Conservation (phyloP, 1,139 yeast genomes). For the Hemisphaericaspora subhashii region DNA sequence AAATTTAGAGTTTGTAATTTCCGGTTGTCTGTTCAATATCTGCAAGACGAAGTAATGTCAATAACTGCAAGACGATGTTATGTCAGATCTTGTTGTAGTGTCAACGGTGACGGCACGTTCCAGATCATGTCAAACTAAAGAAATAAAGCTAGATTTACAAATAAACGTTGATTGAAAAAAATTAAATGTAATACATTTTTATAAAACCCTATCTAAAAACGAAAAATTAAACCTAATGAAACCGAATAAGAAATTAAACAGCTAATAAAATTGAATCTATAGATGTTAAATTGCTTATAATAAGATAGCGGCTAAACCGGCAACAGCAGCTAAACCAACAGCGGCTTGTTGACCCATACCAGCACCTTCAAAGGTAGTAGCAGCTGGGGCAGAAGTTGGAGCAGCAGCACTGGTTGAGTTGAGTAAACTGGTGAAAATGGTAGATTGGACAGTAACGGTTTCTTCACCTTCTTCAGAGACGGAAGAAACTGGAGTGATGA, state of each 20-base stretch:
- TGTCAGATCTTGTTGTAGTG: too few relatives aligned
- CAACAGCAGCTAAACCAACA: constrained; percentile 44
- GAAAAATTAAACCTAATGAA: not conserved
- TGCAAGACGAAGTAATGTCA: too few relatives aligned
- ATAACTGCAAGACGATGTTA: too few relatives aligned
- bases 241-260: not conserved
- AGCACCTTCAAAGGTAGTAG: constrained; percentile 29
- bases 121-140: too few relatives aligned
- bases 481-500: constrained; percentile 23
- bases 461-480: constrained; percentile 17
- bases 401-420: constrained; percentile 21
- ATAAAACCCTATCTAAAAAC: not conserved
- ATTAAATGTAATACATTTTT: too few relatives aligned
- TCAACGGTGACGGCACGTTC: too few relatives aligned
- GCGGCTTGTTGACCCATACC: constrained; percentile 28
- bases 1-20: too few relatives aligned
- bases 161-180: too few relatives aligned
- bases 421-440: constrained; percentile 26
- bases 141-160: too few relatives aligned
- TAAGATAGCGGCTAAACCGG: constrained; percentile 46
- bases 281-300: constrained; percentile 23
- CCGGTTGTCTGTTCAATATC: too few relatives aligned
- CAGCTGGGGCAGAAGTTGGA: constrained; percentile 22
- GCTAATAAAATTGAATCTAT: too few relatives aligned
- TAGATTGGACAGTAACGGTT: constrained; percentile 29